Percentiles rank a stretch among this genome's conserved stretches.
These are phyloP conservation scores for Trichothecium sympodiale DNA, from an alignment of 2,329 filamentous ascomycete species.

Conservation along the genomic window DNA sequence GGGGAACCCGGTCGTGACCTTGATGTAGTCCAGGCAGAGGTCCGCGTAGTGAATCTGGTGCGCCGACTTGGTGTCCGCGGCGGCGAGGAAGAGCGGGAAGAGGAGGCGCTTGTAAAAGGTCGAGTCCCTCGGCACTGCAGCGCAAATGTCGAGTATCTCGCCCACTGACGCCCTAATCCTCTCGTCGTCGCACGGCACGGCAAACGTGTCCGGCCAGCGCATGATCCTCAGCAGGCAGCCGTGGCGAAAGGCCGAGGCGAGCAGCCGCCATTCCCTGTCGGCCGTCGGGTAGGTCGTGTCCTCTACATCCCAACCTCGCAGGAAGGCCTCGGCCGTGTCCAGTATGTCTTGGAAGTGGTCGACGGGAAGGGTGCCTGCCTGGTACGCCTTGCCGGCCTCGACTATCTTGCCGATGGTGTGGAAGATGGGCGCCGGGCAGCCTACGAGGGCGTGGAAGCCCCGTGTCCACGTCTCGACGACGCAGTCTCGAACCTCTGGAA, in stretches of 20 bases:
- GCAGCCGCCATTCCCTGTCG: conserved; percentile 14
- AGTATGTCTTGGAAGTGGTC: conserved; percentile 9
- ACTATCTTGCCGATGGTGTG: conserved; percentile 13
- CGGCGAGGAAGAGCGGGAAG: conserved; percentile 16
- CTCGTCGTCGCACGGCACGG: conserved; percentile 11
- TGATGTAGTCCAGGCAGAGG: conserved; percentile 13
- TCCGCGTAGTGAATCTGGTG: conserved; percentile 15
- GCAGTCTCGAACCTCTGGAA: conserved; percentile 11
- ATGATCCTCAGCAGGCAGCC: conserved; percentile 16
- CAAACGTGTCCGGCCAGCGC: conserved; percentile 15
- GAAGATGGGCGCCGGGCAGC: conserved; percentile 15
- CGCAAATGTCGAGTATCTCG: conserved; percentile 13
- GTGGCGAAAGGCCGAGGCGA: conserved; percentile 18
- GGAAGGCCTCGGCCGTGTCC: conserved; percentile 11
- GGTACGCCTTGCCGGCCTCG: conserved; percentile 10
- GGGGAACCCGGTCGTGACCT: conserved; percentile 12
- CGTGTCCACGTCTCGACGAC: conserved; percentile 12
- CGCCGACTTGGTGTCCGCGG: conserved; percentile 11
- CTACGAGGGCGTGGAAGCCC: conserved; percentile 14
- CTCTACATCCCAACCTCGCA: conserved; percentile 14
- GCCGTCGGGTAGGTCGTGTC: conserved; percentile 13
- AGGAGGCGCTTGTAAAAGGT: conserved; percentile 15
- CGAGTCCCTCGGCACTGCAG: conserved; percentile 10
- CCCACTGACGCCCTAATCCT: conserved; percentile 12
- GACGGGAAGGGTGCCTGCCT: conserved; percentile 1